These are phyloP conservation scores for Hypoxylon lienhwacheense DNA, from an alignment of 495 filamentous ascomycete genomes.

Conservation along the genomic window DNA sequence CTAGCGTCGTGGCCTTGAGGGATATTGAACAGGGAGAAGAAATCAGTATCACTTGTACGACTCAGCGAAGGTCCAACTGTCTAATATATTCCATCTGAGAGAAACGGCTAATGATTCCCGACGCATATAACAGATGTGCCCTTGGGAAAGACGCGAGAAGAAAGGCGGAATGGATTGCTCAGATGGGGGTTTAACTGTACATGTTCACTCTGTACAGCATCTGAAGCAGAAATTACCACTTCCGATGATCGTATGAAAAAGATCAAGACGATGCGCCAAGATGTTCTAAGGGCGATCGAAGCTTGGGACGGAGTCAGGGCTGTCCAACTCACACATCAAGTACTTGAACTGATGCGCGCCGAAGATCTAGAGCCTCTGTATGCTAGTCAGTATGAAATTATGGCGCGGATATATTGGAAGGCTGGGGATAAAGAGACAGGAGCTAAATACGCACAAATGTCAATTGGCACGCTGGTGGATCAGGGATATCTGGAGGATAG, in stretches of 20 bases:
- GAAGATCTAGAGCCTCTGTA: conserved; percentile 42
- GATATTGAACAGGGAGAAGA: conserved; percentile 49
- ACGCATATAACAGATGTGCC: conserved; percentile 33
- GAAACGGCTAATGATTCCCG: neutral
- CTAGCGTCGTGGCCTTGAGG: conserved; percentile 38
- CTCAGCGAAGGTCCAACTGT: neutral
- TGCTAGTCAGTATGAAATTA: conserved; percentile 45
- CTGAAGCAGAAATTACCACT: conserved; percentile 29
- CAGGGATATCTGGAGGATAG: conserved; percentile 31
- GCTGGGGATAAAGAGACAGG: conserved; percentile 41
- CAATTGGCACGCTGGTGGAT: conserved; percentile 41
- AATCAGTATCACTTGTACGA: conserved; percentile 45
- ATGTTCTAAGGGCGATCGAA: conserved; percentile 41
- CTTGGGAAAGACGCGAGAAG: conserved; percentile 35
- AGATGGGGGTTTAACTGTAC: conserved; percentile 46
- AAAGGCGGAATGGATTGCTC: conserved; percentile 35
- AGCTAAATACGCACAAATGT: conserved; percentile 42
- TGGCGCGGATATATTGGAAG: conserved; percentile 45
- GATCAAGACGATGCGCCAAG: conserved; percentile 38
- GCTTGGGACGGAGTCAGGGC: conserved; percentile 41
- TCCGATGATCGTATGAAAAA: conserved; percentile 42
- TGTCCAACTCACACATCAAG: conserved; percentile 38
- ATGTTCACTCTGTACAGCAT: conserved; percentile 43
- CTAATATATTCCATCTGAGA: neutral
- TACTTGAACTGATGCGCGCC: conserved; percentile 36